These are phyloP conservation scores for Abrus pulchellus DNA, from an alignment of 306 rosid species.

Conservation along the genomic window DNA sequence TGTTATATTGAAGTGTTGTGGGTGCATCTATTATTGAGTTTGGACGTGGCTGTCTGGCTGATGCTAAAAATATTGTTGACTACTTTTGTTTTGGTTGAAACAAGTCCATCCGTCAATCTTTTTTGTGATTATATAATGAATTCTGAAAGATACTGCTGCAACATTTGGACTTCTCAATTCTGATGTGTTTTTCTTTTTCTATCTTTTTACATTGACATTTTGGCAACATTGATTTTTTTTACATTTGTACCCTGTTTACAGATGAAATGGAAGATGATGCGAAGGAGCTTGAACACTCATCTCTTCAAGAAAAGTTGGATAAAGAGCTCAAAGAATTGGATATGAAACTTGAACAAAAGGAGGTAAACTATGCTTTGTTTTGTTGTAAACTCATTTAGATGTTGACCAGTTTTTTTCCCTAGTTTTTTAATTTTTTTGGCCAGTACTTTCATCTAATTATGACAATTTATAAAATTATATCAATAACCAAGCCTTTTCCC, in stretches of 20 bases:
- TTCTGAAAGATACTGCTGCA: slow-evolving; percentile 24
- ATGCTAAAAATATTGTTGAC: neutral
- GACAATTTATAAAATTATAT: slow-evolving; percentile 4
- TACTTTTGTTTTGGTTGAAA: slow-evolving; percentile 39
- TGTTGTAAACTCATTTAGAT: slow-evolving; percentile 16
- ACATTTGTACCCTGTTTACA: slow-evolving; percentile 47
- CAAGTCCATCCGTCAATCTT: slow-evolving; percentile 13
- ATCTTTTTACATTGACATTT: slow-evolving; percentile 27
- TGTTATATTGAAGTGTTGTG: neutral
- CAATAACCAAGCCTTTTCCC: neutral
- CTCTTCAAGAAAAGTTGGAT: slow-evolving; percentile 88
- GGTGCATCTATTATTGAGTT: slow-evolving; percentile 25
- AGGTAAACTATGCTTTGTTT: slow-evolving; percentile 60
- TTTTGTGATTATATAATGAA: slow-evolving; percentile 13
- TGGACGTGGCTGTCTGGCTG: slow-evolving; percentile 29
- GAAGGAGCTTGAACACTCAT: slow-evolving; percentile 91
- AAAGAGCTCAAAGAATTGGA: slow-evolving; percentile 92
- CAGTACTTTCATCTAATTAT: slow-evolving; percentile 1
- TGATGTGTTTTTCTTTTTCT: slow-evolving; percentile 16
- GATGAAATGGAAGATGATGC: slow-evolving; percentile 75
- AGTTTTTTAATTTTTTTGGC: neutral
- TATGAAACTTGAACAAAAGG: slow-evolving; percentile 88
- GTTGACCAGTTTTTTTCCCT: neutral
- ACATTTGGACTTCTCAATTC: slow-evolving; percentile 13
- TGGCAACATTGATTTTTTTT: neutral